Base-by-base conservation (phyloP, 1,284 basidiomycete species). In the Ustilago loliicola region DNA sequence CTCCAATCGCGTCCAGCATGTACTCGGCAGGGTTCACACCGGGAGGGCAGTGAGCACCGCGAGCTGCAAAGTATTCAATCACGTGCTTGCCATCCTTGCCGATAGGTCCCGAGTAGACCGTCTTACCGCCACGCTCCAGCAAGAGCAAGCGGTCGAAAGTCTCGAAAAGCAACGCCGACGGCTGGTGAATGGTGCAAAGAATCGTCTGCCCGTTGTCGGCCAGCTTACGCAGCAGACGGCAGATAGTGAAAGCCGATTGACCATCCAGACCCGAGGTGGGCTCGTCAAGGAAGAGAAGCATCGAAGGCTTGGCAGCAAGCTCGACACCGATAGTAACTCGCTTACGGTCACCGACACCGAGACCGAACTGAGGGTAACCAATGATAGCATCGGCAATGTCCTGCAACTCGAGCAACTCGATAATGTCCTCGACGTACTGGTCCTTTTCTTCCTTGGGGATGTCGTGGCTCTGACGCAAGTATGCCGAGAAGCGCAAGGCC, bases 171-270 rank as follows among this genome's bases (percentile, higher is more conserved):
- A 90, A 84, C 9, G 89, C 88, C 72, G 89, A 89, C 25, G 94
- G 94, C 88, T 94, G 90, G 83, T 96, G 95, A 77, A 88, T 87
- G 1, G 87, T 83, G 76, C 80, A 82, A 6, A 83, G 69, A 29
- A 83, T 82, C 21, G 94, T 93, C 86, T 95, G 94, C 3, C 95
- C 95, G 69, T 91, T 91, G 72, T 93, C 90, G 11, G 94, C 92
- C n/a, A 96, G 89, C 71, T 92, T 91, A 30, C 92, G 90, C 57
- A 96, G 88, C 83, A 96, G 92, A 1, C 90, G 88, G 58, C 94
- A 89, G 80, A 96, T 94, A 17, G 92, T 92, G 92, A 93, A 95
- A 0, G 95, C 94, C 56, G 91, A 92, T 84, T 95, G 94, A 2
- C 93, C 94, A 85, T 96, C 94, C 30, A 96, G 88, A 51, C 95